Base-by-base conservation (phyloP, 352 stramenopile genomes). In the Pythium phragmiticola region DNA sequence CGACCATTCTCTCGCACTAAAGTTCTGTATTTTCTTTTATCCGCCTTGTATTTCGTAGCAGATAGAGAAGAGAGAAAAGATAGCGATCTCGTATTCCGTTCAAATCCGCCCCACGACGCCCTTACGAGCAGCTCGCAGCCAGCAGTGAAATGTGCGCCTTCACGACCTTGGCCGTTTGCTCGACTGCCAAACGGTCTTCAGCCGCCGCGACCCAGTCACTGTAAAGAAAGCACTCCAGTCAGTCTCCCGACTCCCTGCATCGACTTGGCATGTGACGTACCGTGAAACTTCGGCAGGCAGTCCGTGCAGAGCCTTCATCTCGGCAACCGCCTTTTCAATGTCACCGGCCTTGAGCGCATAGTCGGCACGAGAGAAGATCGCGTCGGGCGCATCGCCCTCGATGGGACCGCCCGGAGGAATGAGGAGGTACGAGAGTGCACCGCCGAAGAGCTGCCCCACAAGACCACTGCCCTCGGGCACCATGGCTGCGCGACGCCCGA, bases 341-440 rank as follows among this genome's bases (percentile, higher is more conserved):
- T 94, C 83, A 37, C 85, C 85, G 7, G 78, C 81, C 64, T 89
- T 89, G n/a, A 94, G 66, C 36, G 85, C 85, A 43, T 90, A 94
- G 52, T 94, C 85, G 26, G 85, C 85, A 37, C 85, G 85, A 41
- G 85, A 94, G 48, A 92, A 79, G 13, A 94, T 67, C 4, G 85
- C 85, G 39, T 94, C 85, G 33, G 83, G 78, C 59, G 89, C 83
- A 11, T 60, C 70, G 36, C 85, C 85, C 60, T 92, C 78, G 43
- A 94, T 87, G 9, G 85, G 85, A 5, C 83, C 85, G 47, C 82
- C 85, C 39, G 85, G 85, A 9, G 83, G 80, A 57, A 94, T 92
- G 54, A 94, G 80, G 13, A 94, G 61, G 60, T 84, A 78, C 46
- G 83, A 90, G 37, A 94, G 67, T 23, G 77, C 83, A 3, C 72